Percentiles rank a stretch among this genome's conserved stretches.
These are phyloP conservation scores for Saraca asoca DNA, from an alignment of 331 rosid species.

Conservation along the genomic window DNA sequence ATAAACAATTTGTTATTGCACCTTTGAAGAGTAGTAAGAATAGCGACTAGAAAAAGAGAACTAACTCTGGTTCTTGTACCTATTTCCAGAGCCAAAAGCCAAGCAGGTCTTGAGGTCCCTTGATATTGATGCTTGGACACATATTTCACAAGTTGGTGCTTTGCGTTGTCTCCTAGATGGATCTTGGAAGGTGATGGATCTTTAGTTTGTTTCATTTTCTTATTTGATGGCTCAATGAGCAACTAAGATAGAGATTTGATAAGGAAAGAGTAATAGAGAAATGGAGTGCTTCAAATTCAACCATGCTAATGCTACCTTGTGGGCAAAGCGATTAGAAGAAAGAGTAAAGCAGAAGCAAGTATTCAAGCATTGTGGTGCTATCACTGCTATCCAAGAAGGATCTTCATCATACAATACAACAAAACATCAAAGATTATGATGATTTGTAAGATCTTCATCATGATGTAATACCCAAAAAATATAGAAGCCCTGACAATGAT, in stretches of 20 bases:
- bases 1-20: slow-evolving; percentile 74
- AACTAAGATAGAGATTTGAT: too few species aligned
- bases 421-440: slow-evolving; percentile 22
- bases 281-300: too few species aligned
- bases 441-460: slow-evolving; percentile 25
- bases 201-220: too few species aligned
- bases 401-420: slow-evolving; percentile 38
- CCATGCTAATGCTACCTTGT: too few species aligned
- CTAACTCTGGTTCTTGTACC: slow-evolving; percentile 74
- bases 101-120: slow-evolving; percentile 64
- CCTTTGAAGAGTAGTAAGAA: slow-evolving; percentile 62
- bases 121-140: too few species aligned
- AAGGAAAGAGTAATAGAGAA: too few species aligned
- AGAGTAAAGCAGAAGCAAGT: too few species aligned
- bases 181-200: slow-evolving; percentile 62
- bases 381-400: too few species aligned
- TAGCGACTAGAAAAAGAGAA: slow-evolving; percentile 64
- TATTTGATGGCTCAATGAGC: too few species aligned
- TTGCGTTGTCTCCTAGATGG: slow-evolving; percentile 45
- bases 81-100: slow-evolving; percentile 88
- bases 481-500: slow-evolving; percentile 17
- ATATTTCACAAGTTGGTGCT: slow-evolving; percentile 43
- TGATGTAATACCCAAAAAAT: slow-evolving; percentile 30
- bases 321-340: too few species aligned
- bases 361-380: too few species aligned